Conservation (phyloP, 2,329 filamentous ascomycete species). For the Xylariaceae sp. region DNA sequence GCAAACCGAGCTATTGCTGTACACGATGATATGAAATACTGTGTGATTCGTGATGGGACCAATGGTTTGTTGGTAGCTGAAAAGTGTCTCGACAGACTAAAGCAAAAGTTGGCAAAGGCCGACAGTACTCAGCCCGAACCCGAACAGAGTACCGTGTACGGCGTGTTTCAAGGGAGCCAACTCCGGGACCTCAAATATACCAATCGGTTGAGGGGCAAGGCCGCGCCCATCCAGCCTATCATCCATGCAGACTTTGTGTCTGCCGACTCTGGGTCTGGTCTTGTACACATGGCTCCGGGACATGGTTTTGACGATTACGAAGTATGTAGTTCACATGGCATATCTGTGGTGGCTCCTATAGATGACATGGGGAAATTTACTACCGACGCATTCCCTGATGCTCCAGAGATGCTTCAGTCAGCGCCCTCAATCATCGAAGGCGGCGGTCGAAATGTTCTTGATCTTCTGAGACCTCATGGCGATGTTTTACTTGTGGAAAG, state of each 20-base stretch:
- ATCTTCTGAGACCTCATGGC: conserved; percentile 53
- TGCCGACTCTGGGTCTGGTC: conserved; percentile 80
- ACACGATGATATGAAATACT: conserved; percentile 69
- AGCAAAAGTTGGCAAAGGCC: conserved; percentile 41
- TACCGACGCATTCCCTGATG: conserved; percentile 66
- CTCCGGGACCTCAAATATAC: conserved; percentile 64
- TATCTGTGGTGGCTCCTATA: conserved; percentile 76
- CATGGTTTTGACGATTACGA: conserved; percentile 97
- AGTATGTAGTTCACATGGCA: conserved; percentile 64
- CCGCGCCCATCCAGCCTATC: conserved; percentile 60
- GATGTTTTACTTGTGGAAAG: conserved; percentile 66
- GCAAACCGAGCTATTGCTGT: conserved; percentile 89
- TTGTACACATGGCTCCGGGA: conserved; percentile 93
- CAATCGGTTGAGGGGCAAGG: conserved; percentile 62
- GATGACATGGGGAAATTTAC: conserved; percentile 80
- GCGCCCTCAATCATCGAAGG: conserved; percentile 68
- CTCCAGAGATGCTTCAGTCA: conserved; percentile 58
- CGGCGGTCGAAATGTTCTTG: conserved; percentile 65
- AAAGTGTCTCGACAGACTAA: conserved; percentile 61
- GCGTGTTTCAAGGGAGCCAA: conserved; percentile 59
- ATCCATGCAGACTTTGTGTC: conserved; percentile 87
- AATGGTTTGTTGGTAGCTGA: conserved; percentile 68
- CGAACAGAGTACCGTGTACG: conserved; percentile 40
- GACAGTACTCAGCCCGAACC: conserved; percentile 11
- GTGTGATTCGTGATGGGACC: conserved; percentile 54